Base-by-base conservation (phyloP, 768 basidiomycete genomes). In the Suillus weaverae region DNA sequence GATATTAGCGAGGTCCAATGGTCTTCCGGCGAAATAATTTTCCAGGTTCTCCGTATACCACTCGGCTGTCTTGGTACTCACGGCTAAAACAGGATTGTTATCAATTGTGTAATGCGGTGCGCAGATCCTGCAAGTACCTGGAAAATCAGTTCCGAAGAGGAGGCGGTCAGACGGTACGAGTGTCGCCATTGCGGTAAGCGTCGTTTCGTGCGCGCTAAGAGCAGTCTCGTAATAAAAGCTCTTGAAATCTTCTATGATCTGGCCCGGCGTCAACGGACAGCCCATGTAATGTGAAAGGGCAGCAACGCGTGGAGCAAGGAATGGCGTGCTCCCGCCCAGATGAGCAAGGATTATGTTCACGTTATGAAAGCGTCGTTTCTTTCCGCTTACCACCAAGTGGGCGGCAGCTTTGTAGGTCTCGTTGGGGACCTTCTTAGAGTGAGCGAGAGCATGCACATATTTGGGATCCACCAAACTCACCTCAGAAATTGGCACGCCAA, bases 321-420 rank as follows among this genome's bases (percentile, higher is more conserved):
- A 83, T 9, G 84, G 84, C 2, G 85, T 84, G 68, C 81, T 87
- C 2, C 91, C 91, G n/a, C 91, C 91, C 13, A 91, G 77, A 71
- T 92, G 91, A 22, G 91, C 84, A 10, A 93, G 84, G 41, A 93
- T 83, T 66, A 91, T 85, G 63, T 84, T 87, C 67, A 86, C 79
- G 62, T 85, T 76, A 26, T 81, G 74, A 69, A 84, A 90, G 65
- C 80, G 84, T 50, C 89, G 86, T 73, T 89, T 90, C 70, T 81
- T 84, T 54, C 89, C 88, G 0, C 88, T 84, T 30, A 92, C 86
- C 54, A 92, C 89, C 56, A 93, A 83, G 71, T 91, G 89, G 4
- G 90, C 86, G 39, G 90, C 90, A 2, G 89, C 91, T 77, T 91
- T 92, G 81, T 86, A 91, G 0, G 91, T 93, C 75, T 92, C 91